Evolutionary conservation across 495 filamentous ascomycete species (phyloP), one percentile per base, ranked within the genome.

Genomic region (Hyphodiscus hymeniophilus): DNA sequence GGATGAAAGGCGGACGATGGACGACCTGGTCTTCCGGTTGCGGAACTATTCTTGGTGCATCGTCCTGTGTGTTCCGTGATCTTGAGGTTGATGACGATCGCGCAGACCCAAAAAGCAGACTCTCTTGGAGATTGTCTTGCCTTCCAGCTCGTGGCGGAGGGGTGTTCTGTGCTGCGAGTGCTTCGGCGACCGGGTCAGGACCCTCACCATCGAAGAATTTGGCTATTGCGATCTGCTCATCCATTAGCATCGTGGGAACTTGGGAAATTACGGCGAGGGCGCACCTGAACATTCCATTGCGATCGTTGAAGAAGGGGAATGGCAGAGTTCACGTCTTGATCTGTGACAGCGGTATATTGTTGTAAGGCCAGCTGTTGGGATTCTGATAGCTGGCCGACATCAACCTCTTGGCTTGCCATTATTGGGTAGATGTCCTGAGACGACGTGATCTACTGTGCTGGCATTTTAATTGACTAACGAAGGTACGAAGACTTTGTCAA

Each of bases 131-230:
- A 39, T 82, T 87, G 54, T 94, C 89, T 48, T 79, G 79, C 30
- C 84, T 71, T 7, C 68, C 63, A 18, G 75, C 63, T 49, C 70
- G 67, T 13, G 75, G 71, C 15, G 79, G 80, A 42, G 77, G 70
- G n/a, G 76, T 70, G 60, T 31, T 80, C 67, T 22, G 81, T 74
- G 30, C 81, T 76, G 42, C 81, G 70, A 49, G 15, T 23, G 55
- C 56, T 50, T 59, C 54, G 54, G 87, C 87, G 5, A 91, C 69
- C 4, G 79, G 82, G 60, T 95, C 87, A 30, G 86, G 77, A 3
- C 82, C 79, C 66, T 97, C 94, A 42, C 94, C 92, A 62, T 97
- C 92, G 61, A 96, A 98, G 77, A 97, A 97, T 59, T 91, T 91
- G 41, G 92, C 76, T 42, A 98, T 86, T 26, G 92, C 92, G 52